Base-by-base conservation (phyloP, 306 rosid species). In the Elaeagnus macrophylla region DNA sequence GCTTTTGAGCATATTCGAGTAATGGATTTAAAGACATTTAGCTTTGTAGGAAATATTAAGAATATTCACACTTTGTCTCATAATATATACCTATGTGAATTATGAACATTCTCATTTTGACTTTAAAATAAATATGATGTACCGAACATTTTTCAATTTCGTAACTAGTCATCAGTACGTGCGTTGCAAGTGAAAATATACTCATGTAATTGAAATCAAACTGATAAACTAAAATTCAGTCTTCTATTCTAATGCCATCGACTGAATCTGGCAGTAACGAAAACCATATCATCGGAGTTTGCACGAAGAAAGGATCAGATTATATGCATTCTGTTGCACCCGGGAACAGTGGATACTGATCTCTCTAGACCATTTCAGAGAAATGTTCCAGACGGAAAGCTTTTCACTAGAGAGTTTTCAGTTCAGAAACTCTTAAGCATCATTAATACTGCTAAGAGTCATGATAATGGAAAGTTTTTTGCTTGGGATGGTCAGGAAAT, bases 401-500 rank as follows among this genome's bases (percentile, higher is more conserved):
- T 86, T 57, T 83, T 86, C 79, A 83, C 73, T 36, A 81, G 75
- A 67, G 86, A 83, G 62, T 90, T 69, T 76, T 86, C 97, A 12
- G 95, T 75, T 9, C 80, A 83, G 60, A 90, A 80, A 80, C 83
- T 86, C 50, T 47, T 90, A 36, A 64, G 65, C 71, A 83, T 86
- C 62, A 86, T 90, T 53, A 54, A 79, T 66, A 72, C 59, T 47
- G 84, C 78, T 44, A 86, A 83, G 70, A 70, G 57, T 36, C 66
- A 77, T 5, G 95, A 90, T 65, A 90, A 86, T 54, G 97, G 97
- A 61, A 90, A 78, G 73, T 90, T 90, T 67, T 86, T 83, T 63
- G 94, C 95, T 42, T 90, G 97, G 95, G 97, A 86, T 65, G 95
- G 94, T 57, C 95, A 79, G 75, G 95, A 90, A 79, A 86, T 90